These are phyloP conservation scores for Tolypocladium ovalisporum DNA, from an alignment of 2,329 filamentous ascomycete species.

Conservation along the genomic window DNA sequence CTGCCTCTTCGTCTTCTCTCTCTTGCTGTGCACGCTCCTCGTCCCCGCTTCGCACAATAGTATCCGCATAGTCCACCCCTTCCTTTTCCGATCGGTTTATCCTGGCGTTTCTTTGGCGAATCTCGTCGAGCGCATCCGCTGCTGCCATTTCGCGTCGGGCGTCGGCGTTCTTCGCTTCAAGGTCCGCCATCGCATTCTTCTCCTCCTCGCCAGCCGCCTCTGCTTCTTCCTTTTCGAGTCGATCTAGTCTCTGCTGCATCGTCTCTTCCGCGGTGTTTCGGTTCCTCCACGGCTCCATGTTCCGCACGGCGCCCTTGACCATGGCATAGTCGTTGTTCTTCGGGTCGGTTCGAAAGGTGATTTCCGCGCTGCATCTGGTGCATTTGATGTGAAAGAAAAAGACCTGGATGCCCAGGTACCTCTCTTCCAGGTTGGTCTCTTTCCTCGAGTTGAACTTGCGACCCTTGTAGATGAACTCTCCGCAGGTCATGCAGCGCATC, in stretches of 20 bases:
- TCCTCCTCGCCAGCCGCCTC: slow-evolving; percentile 56
- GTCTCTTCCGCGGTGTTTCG: slow-evolving; percentile 58
- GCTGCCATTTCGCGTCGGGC: slow-evolving; percentile 94
- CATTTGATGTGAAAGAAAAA: slow-evolving; percentile 78
- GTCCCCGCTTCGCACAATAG: slow-evolving; percentile 42
- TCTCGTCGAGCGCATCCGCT: slow-evolving; percentile 91
- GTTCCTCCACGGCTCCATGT: slow-evolving; percentile 83
- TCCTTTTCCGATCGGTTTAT: slow-evolving; percentile 67
- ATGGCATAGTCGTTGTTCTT: slow-evolving; percentile 86
- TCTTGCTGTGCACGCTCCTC: slow-evolving; percentile 57
- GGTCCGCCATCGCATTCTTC: slow-evolving; percentile 84
- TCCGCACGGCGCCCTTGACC: slow-evolving; percentile 76
- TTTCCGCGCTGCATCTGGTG: slow-evolving; percentile 75
- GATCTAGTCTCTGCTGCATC: slow-evolving; percentile 75
- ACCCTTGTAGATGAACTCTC: slow-evolving; percentile 83
- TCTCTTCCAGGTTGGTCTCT: slow-evolving; percentile 77
- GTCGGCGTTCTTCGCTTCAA: slow-evolving; percentile 88
- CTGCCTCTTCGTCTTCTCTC: slow-evolving; percentile 72
- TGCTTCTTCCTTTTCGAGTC: slow-evolving; percentile 66
- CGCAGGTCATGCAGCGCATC: slow-evolving; percentile 35
- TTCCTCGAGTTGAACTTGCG: slow-evolving; percentile 95
- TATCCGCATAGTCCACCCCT: slow-evolving; percentile 48
- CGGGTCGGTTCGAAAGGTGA: slow-evolving; percentile 89
- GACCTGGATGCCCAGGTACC: slow-evolving; percentile 80
- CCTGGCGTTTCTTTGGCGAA: slow-evolving; percentile 80